A percentile compares a stretch with the other conserved stretches of the same genome.
phyloP scores from a whole-genome alignment of 345 rosid genomes.

The Iberis pinnata region DNA sequence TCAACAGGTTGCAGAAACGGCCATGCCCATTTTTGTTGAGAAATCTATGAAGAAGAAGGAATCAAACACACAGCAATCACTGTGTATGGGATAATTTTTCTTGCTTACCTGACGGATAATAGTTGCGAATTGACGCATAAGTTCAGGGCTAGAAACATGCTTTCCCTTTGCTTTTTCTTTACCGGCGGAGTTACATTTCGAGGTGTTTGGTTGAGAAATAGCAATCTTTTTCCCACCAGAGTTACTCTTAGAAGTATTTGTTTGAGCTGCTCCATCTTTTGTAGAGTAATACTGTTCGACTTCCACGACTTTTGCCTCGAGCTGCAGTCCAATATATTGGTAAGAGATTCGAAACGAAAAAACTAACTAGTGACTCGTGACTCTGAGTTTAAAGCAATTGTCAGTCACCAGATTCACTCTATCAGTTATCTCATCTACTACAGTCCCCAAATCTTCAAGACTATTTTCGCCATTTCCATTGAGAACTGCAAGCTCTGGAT shows the following conservation, averaged over 20 bases:
- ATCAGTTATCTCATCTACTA: slow-evolving; percentile 38
- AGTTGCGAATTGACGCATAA: slow-evolving; percentile 48
- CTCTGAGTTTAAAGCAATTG: not conserved
- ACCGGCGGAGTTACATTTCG: slow-evolving; percentile 33
- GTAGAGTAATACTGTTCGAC: slow-evolving; percentile 50
- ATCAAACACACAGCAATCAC: slow-evolving; percentile 4
- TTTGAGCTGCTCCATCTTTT: slow-evolving; percentile 33
- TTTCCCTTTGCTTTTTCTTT: slow-evolving; percentile 56
- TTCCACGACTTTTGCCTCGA: slow-evolving; percentile 49
- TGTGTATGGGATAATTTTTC: slow-evolving; percentile 6
- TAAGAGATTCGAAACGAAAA: not conserved
- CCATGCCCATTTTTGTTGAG: slow-evolving; percentile 69
- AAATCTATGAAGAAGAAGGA: slow-evolving; percentile 37
- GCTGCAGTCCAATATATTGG: slow-evolving; percentile 34
- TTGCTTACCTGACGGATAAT: slow-evolving; percentile 49
- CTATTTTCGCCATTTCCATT: slow-evolving; percentile 26
- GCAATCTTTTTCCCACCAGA: slow-evolving; percentile 42
- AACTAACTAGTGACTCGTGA: not conserved
- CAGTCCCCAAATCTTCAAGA: slow-evolving; percentile 32
- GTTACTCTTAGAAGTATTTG: slow-evolving; percentile 38
- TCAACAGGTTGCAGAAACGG: slow-evolving; percentile 77
- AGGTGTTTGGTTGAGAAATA: slow-evolving; percentile 34
- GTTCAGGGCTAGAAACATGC: slow-evolving; percentile 41
- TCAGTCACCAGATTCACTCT: slow-evolving; percentile 41
- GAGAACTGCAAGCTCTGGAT: slow-evolving; percentile 5